Base-by-base conservation (phyloP, 164 flowering plant genomes). In the Paratinospora sagittata region DNA sequence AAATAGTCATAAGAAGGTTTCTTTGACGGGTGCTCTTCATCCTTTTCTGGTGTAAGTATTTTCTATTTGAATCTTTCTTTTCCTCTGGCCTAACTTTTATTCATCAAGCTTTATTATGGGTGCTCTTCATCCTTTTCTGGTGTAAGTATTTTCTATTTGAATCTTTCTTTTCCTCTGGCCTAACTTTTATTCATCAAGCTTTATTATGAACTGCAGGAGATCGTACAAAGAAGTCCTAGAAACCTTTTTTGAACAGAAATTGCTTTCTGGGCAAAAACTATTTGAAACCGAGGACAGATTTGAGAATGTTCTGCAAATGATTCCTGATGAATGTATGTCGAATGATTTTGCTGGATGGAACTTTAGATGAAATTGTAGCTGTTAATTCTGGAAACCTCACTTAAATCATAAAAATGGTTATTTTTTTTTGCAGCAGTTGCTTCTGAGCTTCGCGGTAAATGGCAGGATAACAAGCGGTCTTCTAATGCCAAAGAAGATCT, bases 101-200 rank as follows among this genome's bases (percentile, higher is more conserved):
- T 65, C 45, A 7, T 33, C 60, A 70, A 72, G 43, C 72, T 26
- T 24, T 63, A 58, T 71, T 52, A 16, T 37, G 13, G 85, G 95
- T 12, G 81, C 72, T 70, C 91, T 96, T 69, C 98, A 96, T 85
- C 98, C 99, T 60, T 90, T 85, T 73, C 85, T 96, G n/a, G 88
- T 19, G 99, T 93, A 89, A 86, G 98, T 77, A 37, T 67, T 69
- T 66, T 72, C 8, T 67, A 2, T 64, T 58, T 67, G 6, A 65
- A 10, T 69, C 66, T 17, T 10, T 36, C 68, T 65, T 16, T 19
- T 26, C 6, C 19, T 8, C 17, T 49, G 37, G 58, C 36, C 60
- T 9, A 3, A 19, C 60, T 27, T 64, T 72, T 68, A 14, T 75
- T 65, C 45, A 7, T 33, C 60, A 70, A 72, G 43, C 72, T 26